These are phyloP conservation scores for Cyclostephanos tholiformis DNA, from an alignment of 108 stramenopile genomes.

Conservation along the genomic window DNA sequence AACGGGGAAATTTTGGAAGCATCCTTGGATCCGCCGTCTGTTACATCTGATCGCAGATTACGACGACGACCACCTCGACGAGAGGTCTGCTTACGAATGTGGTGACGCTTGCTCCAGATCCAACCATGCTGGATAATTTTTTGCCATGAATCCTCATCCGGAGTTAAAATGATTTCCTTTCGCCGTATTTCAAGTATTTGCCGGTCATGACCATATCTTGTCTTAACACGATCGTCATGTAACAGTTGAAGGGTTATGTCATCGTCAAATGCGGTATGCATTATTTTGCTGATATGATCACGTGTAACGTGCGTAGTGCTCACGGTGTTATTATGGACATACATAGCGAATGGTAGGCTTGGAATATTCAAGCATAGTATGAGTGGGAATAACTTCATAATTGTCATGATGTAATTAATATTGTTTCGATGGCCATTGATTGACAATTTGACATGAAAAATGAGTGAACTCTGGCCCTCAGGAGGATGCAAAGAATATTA, in stretches of 20 bases:
- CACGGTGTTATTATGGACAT: neutral
- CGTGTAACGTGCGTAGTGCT: neutral
- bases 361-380: neutral
- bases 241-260: constrained; percentile 17
- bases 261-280: constrained; percentile 32
- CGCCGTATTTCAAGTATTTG: constrained; percentile 1
- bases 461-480: too few species aligned
- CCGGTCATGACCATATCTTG: neutral
- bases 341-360: neutral
- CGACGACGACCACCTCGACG: constrained; percentile 17
- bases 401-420: neutral
- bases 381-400: neutral
- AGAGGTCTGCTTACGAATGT: neutral
- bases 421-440: too few species aligned
- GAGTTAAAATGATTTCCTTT: neutral
- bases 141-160: constrained; percentile 17
- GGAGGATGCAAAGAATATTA: too few species aligned
- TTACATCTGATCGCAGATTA: constrained; percentile 17
- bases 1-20: constrained; percentile 16
- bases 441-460: too few species aligned
- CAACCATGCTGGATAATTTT: constrained; percentile 31
- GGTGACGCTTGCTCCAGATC: constrained; percentile 9
- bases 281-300: constrained; percentile 22
- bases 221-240: neutral
- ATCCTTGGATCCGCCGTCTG: neutral